Percentiles rank a stretch among this genome's conserved stretches.
Conservation (phyloP, 768 basidiomycete species). For the Pholiota microspora region DNA sequence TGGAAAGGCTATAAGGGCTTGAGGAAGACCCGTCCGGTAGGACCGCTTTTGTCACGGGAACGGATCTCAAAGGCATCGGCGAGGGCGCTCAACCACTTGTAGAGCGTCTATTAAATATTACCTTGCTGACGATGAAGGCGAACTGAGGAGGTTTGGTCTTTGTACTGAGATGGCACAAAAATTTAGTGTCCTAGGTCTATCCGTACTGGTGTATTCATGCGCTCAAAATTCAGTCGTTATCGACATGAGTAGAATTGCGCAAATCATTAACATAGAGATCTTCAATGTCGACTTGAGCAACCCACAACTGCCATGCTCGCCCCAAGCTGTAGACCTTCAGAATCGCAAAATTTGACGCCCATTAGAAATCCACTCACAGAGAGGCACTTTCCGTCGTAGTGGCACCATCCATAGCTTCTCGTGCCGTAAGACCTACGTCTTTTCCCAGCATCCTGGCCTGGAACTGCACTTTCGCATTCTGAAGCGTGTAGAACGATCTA, state of each 20-base stretch:
- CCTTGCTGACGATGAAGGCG: no score
- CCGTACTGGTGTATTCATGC: not conserved
- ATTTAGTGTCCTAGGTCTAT: no score
- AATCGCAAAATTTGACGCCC: no score
- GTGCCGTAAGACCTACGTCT: constrained; percentile 13
- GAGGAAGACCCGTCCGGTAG: constrained; percentile 21
- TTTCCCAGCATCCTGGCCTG: constrained; percentile 16
- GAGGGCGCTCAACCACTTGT: no score
- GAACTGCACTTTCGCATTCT: constrained; percentile 18
- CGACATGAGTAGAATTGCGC: not conserved
- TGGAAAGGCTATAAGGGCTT: not conserved
- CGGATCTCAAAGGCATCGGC: not conserved
- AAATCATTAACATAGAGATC: constrained; percentile 21
- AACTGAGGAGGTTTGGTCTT: no score
- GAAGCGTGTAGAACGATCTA: constrained; percentile 17
- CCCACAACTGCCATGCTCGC: constrained; percentile 19
- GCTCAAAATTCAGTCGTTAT: not conserved
- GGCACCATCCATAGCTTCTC: constrained; percentile 18
- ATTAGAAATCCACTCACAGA: constrained; percentile 12
- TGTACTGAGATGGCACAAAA: no score
- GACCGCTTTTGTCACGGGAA: constrained; percentile 15
- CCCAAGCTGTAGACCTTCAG: constrained; percentile 8
- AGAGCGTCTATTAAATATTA: no score
- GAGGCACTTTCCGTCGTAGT: constrained; percentile 18
- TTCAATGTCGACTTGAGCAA: constrained; percentile 13